phyloP scores from a whole-genome alignment of 2,329 filamentous ascomycete species.

The Dichotomopilus funicola region DNA sequence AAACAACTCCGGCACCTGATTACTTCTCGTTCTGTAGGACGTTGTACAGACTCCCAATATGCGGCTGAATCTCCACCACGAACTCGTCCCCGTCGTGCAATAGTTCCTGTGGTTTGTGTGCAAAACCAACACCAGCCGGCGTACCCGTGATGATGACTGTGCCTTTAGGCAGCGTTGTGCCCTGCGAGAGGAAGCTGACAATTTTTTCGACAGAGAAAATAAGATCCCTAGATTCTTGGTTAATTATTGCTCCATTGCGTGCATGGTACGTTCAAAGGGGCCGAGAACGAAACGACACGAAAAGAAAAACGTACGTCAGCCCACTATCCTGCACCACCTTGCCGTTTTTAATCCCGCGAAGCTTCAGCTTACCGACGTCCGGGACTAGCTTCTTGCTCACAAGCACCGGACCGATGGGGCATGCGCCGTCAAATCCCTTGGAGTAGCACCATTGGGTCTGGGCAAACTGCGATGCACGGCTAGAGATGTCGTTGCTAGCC shows the following conservation, averaged over 20 bases:
- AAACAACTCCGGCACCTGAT: background rate
- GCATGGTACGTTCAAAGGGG: background rate
- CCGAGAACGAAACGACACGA: slow-evolving; percentile 10
- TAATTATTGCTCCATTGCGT: too few species aligned
- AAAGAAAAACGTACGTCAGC: slow-evolving; percentile 22
- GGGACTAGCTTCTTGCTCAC: slow-evolving; percentile 38
- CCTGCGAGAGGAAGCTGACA: slow-evolving; percentile 38
- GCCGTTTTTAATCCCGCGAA: slow-evolving; percentile 44
- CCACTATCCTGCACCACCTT: slow-evolving; percentile 41
- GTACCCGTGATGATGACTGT: slow-evolving; percentile 41
- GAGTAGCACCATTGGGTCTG: slow-evolving; percentile 52
- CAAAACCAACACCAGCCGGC: slow-evolving; percentile 36
- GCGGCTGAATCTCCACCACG: slow-evolving; percentile 36
- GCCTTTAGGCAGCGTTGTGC: slow-evolving; percentile 36
- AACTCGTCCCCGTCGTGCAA: slow-evolving; percentile 37
- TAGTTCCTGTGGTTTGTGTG: slow-evolving; percentile 32
- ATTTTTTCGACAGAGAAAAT: slow-evolving; percentile 46
- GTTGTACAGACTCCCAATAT: slow-evolving; percentile 39
- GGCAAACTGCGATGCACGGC: slow-evolving; percentile 48
- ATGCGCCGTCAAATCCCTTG: slow-evolving; percentile 52
- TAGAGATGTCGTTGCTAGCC: slow-evolving; percentile 54
- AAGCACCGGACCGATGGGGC: slow-evolving; percentile 47
- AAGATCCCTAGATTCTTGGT: slow-evolving; percentile 36
- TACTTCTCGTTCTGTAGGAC: slow-evolving; percentile 33
- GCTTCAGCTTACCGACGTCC: slow-evolving; percentile 35